A percentile compares a stretch with the other conserved stretches of the same genome.
phyloP scores from a whole-genome alignment of 1,284 basidiomycete species.

The Trichosporon faecale region DNA sequence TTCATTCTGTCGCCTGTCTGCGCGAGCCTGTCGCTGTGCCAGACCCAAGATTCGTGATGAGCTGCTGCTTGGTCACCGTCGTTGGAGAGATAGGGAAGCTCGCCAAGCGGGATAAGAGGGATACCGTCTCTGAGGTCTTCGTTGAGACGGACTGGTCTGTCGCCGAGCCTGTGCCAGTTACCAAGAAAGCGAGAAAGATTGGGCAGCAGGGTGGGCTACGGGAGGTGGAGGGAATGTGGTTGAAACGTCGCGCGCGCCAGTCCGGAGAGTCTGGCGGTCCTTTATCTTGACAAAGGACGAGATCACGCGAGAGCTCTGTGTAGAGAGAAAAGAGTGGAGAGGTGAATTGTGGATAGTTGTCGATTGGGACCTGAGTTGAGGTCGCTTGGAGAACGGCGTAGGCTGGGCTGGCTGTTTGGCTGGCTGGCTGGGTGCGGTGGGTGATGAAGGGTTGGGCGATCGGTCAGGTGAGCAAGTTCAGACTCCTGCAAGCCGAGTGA shows the following conservation, averaged over 20 bases:
- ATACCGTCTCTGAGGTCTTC: constrained; percentile 13
- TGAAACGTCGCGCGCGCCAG: not conserved
- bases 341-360: not conserved
- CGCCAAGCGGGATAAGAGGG: constrained; percentile 16
- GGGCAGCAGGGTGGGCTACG: constrained; percentile 7
- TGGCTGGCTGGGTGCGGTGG: not conserved
- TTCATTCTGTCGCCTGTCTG: constrained; percentile 51
- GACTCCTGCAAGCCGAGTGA: not conserved
- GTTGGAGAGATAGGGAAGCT: not conserved
- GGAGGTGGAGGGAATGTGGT: not conserved
- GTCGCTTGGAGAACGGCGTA: not conserved
- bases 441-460: constrained; percentile 3
- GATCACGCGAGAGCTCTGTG: not conserved
- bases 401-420: not conserved
- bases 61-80: not conserved
- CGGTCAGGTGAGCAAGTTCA: not conserved
- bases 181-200: not conserved
- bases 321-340: not conserved
- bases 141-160: constrained; percentile 16
- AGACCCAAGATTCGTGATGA: constrained; percentile 29
- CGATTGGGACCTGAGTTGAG: not conserved
- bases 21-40: constrained; percentile 29
- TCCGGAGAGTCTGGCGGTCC: not conserved
- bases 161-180: constrained; percentile 14
- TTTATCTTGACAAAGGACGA: not conserved